Percentiles rank a stretch among this genome's conserved stretches.
Conservation (phyloP, 192 early-diverging fungal genomes). For the Helicostylum pulchrum region DNA sequence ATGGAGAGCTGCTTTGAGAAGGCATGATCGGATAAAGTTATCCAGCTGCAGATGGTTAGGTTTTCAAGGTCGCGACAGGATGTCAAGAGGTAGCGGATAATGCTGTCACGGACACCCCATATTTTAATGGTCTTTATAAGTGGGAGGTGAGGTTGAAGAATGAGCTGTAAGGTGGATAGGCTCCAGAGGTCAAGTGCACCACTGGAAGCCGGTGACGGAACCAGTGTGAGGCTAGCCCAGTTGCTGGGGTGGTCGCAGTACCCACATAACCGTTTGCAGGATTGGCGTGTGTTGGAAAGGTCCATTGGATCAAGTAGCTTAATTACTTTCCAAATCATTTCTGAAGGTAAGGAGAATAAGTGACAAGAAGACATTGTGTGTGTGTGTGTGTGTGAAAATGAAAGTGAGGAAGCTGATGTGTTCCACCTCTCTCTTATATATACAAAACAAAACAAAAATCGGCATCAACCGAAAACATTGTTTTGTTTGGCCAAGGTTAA, state of each 20-base stretch:
- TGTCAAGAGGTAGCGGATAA: constrained; percentile 11
- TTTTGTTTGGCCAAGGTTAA: too few relatives aligned
- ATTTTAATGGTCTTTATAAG: constrained; percentile 10
- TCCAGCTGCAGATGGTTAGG: constrained; percentile 16
- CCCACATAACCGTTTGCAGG: background rate
- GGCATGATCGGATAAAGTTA: constrained; percentile 17
- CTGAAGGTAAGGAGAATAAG: constrained; percentile 9
- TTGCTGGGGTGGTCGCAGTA: constrained; percentile 13
- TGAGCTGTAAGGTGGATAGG: background rate
- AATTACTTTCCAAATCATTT: constrained; percentile 11
- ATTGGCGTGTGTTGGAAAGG: background rate
- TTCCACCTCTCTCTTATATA: too few relatives aligned
- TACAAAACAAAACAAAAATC: too few relatives aligned
- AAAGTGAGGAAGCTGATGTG: too few relatives aligned
- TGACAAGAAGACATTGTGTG: too few relatives aligned
- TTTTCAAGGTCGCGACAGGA: background rate
- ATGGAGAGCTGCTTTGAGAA: background rate
- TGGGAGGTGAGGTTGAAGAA: constrained; percentile 2
- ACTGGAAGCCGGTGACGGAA: background rate
- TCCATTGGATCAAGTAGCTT: background rate
- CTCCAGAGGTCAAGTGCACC: background rate
- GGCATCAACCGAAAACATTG: too few relatives aligned
- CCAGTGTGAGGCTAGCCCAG: constrained; percentile 1
- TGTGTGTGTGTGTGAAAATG: too few relatives aligned
- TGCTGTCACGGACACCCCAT: constrained; percentile 16